Percentiles rank a stretch among this genome's conserved stretches.
Evolutionary conservation across 176 grass and related monocot species (phyloP).

Genomic region (Carex littledalei): DNA sequence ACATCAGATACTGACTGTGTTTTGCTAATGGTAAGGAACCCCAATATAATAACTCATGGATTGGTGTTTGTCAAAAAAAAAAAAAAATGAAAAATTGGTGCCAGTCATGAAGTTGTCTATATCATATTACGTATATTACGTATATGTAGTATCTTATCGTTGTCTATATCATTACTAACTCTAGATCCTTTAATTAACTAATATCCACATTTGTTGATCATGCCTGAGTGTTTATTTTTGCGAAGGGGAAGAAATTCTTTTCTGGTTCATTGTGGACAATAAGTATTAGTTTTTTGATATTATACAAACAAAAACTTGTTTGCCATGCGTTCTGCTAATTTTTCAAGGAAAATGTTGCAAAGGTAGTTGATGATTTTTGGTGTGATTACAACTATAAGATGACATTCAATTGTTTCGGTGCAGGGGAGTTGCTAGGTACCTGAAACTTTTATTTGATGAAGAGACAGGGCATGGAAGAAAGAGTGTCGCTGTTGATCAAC

Average conservation of each 20-base stretch:
- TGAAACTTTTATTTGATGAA: slow-evolving; percentile 79
- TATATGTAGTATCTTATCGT: too few relatives aligned
- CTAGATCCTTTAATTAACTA: background rate
- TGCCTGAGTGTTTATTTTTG: background rate
- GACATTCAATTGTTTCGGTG: slow-evolving; percentile 2
- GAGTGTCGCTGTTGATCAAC: slow-evolving; percentile 58
- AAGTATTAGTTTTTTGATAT: background rate
- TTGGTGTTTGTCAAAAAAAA: background rate
- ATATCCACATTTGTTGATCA: background rate
- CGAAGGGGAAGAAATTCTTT: background rate
- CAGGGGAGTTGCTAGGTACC: slow-evolving; percentile 86
- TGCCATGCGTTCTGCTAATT: background rate
- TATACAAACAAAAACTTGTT: background rate
- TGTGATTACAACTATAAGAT: background rate
- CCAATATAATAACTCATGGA: background rate
- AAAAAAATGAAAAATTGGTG: background rate
- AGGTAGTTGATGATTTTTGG: background rate
- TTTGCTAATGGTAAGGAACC: background rate
- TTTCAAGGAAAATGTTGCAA: background rate
- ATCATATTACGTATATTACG: too few relatives aligned
- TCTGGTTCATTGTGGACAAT: background rate
- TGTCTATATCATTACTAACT: too few relatives aligned
- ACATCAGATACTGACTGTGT: background rate
- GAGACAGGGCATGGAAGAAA: slow-evolving; percentile 74
- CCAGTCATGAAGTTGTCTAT: background rate